phyloP scores from a whole-genome alignment of 2,329 filamentous ascomycete genomes.

The Cercospora sesami region DNA sequence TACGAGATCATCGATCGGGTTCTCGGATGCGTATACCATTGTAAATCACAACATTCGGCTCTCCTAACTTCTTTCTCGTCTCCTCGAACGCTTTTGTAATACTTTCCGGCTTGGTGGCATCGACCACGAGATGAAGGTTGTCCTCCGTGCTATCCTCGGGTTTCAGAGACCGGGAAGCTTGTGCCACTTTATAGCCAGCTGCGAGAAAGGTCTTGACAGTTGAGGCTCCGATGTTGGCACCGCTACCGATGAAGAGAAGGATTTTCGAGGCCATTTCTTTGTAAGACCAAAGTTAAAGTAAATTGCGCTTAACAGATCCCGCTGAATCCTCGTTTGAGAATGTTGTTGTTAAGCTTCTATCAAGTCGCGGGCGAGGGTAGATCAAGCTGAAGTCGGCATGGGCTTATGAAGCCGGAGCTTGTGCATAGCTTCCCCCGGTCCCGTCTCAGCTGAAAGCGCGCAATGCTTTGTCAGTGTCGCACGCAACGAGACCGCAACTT shows the following conservation, averaged over 20 bases:
- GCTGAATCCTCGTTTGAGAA: not conserved
- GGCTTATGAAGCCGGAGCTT: conserved; percentile 1
- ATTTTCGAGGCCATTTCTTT: conserved; percentile 20
- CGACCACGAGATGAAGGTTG: conserved; percentile 29
- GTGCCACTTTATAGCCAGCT: conserved; percentile 48
- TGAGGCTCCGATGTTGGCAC: conserved; percentile 44
- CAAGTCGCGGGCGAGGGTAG: not conserved
- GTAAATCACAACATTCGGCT: conserved; percentile 50
- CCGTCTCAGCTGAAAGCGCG: not conserved
- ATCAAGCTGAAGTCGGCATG: not conserved
- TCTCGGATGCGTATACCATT: conserved; percentile 36
- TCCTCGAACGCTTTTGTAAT: conserved; percentile 43
- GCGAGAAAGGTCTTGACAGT: conserved; percentile 43
- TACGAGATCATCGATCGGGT: not conserved
- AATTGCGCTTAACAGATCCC: not conserved
- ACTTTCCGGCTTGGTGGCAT: conserved; percentile 42
- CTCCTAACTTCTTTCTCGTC: conserved; percentile 40
- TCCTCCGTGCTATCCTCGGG: conserved; percentile 22
- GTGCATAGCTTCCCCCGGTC: not conserved
- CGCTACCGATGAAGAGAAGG: conserved; percentile 48
- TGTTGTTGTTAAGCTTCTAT: not conserved
- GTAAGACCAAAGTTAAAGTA: too few species aligned
- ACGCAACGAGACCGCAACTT: not conserved
- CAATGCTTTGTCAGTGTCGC: conserved; percentile 2
- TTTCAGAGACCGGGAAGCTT: conserved; percentile 41